Conservation (phyloP, 257 asterid species). For the Penstemon newberryi region DNA sequence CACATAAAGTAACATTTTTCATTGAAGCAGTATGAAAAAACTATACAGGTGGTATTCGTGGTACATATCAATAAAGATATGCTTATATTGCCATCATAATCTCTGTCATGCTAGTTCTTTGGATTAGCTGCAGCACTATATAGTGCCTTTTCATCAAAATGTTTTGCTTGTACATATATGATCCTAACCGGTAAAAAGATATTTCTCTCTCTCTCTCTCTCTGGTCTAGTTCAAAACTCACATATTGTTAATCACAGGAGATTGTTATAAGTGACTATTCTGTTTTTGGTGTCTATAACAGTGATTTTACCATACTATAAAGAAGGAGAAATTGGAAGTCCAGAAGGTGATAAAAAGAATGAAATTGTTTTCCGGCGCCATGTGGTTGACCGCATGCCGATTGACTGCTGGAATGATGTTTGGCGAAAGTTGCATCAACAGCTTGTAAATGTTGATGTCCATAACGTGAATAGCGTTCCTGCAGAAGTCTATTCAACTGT, state of each 20-base stretch:
- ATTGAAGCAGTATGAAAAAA: conserved; percentile 12
- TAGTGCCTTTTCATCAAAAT: not conserved
- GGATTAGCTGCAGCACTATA: not conserved
- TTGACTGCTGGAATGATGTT: conserved; percentile 96
- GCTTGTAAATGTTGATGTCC: conserved; percentile 86
- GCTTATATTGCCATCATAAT: conserved; percentile 8
- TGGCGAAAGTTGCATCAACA: conserved; percentile 97
- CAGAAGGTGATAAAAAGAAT: conserved; percentile 44
- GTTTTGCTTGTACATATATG: conserved; percentile 20
- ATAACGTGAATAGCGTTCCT: conserved; percentile 67
- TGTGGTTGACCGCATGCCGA: conserved; percentile 85
- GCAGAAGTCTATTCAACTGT: conserved; percentile 79
- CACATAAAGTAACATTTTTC: not conserved
- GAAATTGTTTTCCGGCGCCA: conserved; percentile 82
- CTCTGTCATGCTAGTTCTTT: conserved; percentile 12
- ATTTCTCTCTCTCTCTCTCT: conserved; percentile 7
- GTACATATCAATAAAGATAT: not conserved
- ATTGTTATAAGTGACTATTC: not conserved
- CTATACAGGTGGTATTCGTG: conserved; percentile 11
- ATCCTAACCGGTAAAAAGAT: not conserved
- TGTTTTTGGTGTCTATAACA: conserved; percentile 36
- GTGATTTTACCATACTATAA: conserved; percentile 88
- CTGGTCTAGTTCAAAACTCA: conserved; percentile 18
- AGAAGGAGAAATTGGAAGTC: conserved; percentile 49
- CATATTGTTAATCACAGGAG: not conserved